These are phyloP conservation scores for Mycena metata DNA, from an alignment of 768 basidiomycete genomes.

Conservation along the genomic window DNA sequence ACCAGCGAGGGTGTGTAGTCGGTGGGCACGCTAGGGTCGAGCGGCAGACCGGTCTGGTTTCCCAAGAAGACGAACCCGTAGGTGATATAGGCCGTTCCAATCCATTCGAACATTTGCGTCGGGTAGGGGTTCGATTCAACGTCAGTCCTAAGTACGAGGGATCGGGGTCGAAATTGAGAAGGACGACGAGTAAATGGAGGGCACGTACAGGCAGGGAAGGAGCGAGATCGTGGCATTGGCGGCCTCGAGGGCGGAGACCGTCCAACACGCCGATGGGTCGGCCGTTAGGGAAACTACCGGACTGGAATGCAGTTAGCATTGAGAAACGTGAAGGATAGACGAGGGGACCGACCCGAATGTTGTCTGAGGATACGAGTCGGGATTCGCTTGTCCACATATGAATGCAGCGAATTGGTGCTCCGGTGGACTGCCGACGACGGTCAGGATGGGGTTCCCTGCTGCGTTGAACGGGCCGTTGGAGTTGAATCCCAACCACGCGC, in stretches of 20 bases:
- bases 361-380: constrained; percentile 11
- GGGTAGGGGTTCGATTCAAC: not conserved
- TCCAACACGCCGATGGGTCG: not conserved
- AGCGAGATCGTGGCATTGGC: constrained; percentile 20
- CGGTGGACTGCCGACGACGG: not conserved
- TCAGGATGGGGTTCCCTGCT: constrained; percentile 15
- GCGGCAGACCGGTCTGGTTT: not conserved
- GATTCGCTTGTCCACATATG: not conserved
- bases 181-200: not conserved
- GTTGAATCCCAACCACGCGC: constrained; percentile 5
- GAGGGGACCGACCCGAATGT: constrained; percentile 3
- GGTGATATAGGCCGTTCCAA: constrained; percentile 1
- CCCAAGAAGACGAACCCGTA: constrained; percentile 23
- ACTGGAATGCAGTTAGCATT: not conserved
- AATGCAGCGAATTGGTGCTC: constrained; percentile 2
- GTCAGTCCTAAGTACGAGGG: not conserved
- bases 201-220: constrained; percentile 15
- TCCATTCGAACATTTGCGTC: constrained; percentile 15
- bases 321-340: not conserved
- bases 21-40: not conserved
- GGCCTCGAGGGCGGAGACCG: constrained; percentile 14
- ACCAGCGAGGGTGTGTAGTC: constrained; percentile 16
- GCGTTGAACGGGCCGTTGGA: constrained; percentile 18
- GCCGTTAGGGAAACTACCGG: not conserved
- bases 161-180: not conserved